phyloP scores from a whole-genome alignment of 352 stramenopile genomes.

The Phytophthora pluvialis region DNA sequence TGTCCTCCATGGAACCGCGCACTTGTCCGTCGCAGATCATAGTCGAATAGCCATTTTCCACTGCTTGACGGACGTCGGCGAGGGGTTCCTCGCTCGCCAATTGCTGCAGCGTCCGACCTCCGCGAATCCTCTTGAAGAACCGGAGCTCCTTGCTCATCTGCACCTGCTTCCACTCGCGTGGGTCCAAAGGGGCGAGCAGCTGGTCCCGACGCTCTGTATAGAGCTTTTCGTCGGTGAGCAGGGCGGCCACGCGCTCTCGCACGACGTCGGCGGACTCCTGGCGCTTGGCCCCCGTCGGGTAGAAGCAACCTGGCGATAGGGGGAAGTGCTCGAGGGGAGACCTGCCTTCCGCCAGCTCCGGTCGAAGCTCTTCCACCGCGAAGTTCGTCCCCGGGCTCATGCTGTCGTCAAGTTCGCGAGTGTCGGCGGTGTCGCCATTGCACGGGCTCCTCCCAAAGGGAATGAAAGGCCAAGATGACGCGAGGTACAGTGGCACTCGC shows the following conservation, averaged over 20 bases:
- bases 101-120: constrained; percentile 31
- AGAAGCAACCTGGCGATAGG: constrained; percentile 35
- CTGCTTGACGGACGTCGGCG: constrained; percentile 27
- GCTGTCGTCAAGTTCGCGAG: constrained; percentile 24
- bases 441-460: not conserved
- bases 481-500: constrained; percentile 18
- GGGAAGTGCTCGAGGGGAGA: constrained; percentile 37
- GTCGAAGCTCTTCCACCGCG: constrained; percentile 25
- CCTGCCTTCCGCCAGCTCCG: constrained; percentile 22
- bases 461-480: constrained; percentile 33
- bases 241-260: constrained; percentile 37
- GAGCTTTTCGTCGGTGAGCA: constrained; percentile 45
- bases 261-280: constrained; percentile 44
- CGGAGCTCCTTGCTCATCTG: constrained; percentile 39
- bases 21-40: constrained; percentile 44
- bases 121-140: constrained; percentile 46
- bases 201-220: constrained; percentile 35
- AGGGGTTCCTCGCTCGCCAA: constrained; percentile 37
- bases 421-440: not conserved
- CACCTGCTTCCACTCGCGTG: constrained; percentile 56
- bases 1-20: constrained; percentile 44
- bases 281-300: constrained; percentile 38
- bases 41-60: constrained; percentile 43
- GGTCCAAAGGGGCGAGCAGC: constrained; percentile 37
- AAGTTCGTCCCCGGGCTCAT: constrained; percentile 18